phyloP scores from a whole-genome alignment of 2,329 filamentous ascomycete species.

The Alternaria sp. region DNA sequence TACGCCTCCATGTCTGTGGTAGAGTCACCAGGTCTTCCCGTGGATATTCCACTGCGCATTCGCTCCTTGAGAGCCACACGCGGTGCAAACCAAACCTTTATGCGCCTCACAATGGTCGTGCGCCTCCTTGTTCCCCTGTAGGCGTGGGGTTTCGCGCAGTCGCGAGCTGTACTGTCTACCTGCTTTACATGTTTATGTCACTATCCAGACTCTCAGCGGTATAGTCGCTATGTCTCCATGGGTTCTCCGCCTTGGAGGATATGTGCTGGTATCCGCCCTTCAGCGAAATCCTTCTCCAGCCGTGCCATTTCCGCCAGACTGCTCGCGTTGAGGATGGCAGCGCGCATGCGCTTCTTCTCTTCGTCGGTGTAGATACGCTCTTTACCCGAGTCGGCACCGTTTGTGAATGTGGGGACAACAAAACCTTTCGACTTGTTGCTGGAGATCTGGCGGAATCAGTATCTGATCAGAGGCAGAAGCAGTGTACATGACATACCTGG shows the following conservation, averaged over 20 bases:
- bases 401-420: slow-evolving; percentile 61
- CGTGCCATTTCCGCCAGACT: slow-evolving; percentile 89
- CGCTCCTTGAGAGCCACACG: not conserved
- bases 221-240: slow-evolving; percentile 38
- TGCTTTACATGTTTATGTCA: not conserved
- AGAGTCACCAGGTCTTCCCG: not conserved
- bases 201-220: not conserved
- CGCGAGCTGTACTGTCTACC: not conserved
- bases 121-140: not conserved
- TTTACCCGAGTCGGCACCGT: slow-evolving; percentile 48
- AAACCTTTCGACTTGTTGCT: slow-evolving; percentile 82
- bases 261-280: slow-evolving; percentile 77
- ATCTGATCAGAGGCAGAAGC: not conserved
- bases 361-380: slow-evolving; percentile 83
- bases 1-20: not conserved
- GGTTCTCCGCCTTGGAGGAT: slow-evolving; percentile 39
- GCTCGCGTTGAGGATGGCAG: slow-evolving; percentile 87
- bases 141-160: not conserved
- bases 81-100: not conserved
- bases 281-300: slow-evolving; percentile 90
- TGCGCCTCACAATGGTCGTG: not conserved
- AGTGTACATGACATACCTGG: slow-evolving; percentile 13
- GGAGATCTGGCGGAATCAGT: slow-evolving; percentile 69
- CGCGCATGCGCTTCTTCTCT: slow-evolving; percentile 85
- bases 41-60: not conserved